A percentile compares a stretch with the other conserved stretches of the same genome.
Evolutionary conservation across 768 basidiomycete genomes (phyloP).

Genomic region (Lentinus brumalis): DNA sequence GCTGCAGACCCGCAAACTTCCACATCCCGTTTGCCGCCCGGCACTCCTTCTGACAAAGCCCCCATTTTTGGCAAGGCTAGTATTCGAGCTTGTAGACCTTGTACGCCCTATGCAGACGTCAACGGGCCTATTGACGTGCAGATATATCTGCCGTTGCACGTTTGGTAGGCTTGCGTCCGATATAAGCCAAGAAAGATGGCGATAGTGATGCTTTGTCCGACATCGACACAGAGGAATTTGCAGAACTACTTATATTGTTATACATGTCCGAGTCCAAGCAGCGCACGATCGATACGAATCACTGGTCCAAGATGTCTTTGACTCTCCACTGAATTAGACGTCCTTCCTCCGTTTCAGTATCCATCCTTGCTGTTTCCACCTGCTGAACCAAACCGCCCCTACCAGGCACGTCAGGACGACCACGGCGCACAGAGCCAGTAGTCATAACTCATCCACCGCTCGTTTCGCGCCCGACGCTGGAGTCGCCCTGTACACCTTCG

Average conservation of each 20-base stretch:
- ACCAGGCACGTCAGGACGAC: background rate
- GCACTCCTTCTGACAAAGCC: constrained; percentile 15
- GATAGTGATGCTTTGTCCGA: no score
- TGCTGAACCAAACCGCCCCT: background rate
- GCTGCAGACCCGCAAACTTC: constrained; percentile 22
- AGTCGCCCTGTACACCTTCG: constrained; percentile 33
- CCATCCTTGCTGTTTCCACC: background rate
- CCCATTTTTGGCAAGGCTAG: constrained; percentile 12
- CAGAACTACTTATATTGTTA: no score
- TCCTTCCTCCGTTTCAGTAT: background rate
- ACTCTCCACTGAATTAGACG: no score
- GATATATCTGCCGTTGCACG: no score
- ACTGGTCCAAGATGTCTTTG: no score
- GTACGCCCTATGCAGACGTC: no score
- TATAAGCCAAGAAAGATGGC: no score
- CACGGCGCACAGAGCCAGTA: background rate
- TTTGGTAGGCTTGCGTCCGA: no score
- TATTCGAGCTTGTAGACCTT: background rate
- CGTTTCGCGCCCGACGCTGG: constrained; percentile 17
- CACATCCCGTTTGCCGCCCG: background rate
- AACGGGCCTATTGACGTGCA: no score
- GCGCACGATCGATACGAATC: no score
- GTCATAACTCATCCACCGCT: constrained; percentile 19
- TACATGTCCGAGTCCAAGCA: no score
- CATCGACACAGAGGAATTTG: no score